Conservation (phyloP, 805 yeast genomes). For the Candida boleticola region DNA sequence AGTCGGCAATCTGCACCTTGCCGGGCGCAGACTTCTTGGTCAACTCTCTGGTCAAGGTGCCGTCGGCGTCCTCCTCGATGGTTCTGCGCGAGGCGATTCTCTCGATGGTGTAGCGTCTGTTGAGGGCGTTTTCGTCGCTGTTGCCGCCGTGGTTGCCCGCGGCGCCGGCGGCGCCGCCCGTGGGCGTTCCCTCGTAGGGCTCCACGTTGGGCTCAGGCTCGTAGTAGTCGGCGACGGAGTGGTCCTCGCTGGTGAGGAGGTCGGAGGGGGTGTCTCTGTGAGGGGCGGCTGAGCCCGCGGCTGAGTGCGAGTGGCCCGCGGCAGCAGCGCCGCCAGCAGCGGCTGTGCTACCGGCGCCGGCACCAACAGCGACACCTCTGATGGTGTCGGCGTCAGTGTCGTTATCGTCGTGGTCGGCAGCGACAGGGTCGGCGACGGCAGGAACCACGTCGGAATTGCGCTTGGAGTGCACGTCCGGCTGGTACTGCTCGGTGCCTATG, state of each 20-base stretch:
- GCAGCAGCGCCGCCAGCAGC: no score
- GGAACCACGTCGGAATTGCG: background rate
- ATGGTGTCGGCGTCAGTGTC: background rate
- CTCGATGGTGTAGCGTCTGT: slow-evolving; percentile 16
- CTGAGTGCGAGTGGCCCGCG: no score
- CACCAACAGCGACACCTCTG: background rate
- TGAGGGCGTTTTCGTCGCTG: slow-evolving; percentile 14
- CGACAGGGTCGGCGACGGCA: background rate
- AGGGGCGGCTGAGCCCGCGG: no score
- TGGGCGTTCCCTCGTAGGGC: background rate
- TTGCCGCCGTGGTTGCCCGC: background rate
- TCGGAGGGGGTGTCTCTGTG: no score
- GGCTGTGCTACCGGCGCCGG: background rate
- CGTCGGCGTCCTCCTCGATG: slow-evolving; percentile 16
- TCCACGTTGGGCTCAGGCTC: slow-evolving; percentile 3
- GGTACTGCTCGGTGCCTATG: slow-evolving; percentile 1
- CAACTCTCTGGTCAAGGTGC: slow-evolving; percentile 9
- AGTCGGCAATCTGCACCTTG: slow-evolving; percentile 17
- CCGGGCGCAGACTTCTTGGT: slow-evolving; percentile 4
- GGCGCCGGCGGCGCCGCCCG: background rate
- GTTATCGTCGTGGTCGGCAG: background rate
- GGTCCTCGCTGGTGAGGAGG: slow-evolving; percentile 11
- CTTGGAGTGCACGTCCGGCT: background rate
- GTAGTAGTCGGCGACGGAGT: slow-evolving; percentile 2
- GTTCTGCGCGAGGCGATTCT: slow-evolving; percentile 17